These are phyloP conservation scores for Colletotrichum kahawae DNA, from an alignment of 2,329 filamentous ascomycete genomes.

Conservation along the genomic window DNA sequence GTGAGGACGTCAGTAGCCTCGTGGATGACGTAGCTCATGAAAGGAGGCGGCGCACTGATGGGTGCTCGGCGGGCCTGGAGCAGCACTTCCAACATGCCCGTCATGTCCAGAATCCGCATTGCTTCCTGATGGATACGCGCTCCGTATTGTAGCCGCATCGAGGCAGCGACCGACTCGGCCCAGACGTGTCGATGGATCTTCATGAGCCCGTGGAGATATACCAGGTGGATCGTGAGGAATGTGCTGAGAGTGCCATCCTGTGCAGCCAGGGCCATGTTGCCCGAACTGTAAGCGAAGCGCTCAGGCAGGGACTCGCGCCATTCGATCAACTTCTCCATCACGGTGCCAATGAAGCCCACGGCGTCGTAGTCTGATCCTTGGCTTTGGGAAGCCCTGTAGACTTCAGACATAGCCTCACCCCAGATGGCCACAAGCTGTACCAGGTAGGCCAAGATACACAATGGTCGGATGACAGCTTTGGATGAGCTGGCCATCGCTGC, in stretches of 20 bases:
- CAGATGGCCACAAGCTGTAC: slow-evolving; percentile 69
- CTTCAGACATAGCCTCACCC: slow-evolving; percentile 66
- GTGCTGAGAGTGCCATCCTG: slow-evolving; percentile 58
- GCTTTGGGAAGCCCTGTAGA: slow-evolving; percentile 40
- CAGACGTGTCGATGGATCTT: slow-evolving; percentile 67
- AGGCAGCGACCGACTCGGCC: slow-evolving; percentile 38
- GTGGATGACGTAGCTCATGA: slow-evolving; percentile 65
- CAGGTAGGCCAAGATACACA: slow-evolving; percentile 63
- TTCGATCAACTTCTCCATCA: slow-evolving; percentile 55
- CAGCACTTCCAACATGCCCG: slow-evolving; percentile 44
- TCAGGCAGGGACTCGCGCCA: slow-evolving; percentile 64
- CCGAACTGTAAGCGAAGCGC: slow-evolving; percentile 56
- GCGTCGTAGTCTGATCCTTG: slow-evolving; percentile 20
- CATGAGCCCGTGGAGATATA: slow-evolving; percentile 69
- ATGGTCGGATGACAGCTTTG: slow-evolving; percentile 28
- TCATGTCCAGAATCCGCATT: slow-evolving; percentile 53
- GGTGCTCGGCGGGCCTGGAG: slow-evolving; percentile 34
- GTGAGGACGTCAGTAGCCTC: slow-evolving; percentile 71
- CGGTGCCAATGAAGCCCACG: slow-evolving; percentile 45
- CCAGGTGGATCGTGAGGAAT: slow-evolving; percentile 68
- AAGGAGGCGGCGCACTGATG: slow-evolving; percentile 58
- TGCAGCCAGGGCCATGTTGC: slow-evolving; percentile 63
- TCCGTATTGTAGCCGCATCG: slow-evolving; percentile 49
- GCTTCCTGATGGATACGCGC: slow-evolving; percentile 57
- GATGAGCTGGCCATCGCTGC: slow-evolving; percentile 38